Percentiles rank a stretch among this genome's conserved stretches.
Evolutionary conservation across 192 early-diverging fungal species (phyloP).

Genomic region (Backusella australiensis): DNA sequence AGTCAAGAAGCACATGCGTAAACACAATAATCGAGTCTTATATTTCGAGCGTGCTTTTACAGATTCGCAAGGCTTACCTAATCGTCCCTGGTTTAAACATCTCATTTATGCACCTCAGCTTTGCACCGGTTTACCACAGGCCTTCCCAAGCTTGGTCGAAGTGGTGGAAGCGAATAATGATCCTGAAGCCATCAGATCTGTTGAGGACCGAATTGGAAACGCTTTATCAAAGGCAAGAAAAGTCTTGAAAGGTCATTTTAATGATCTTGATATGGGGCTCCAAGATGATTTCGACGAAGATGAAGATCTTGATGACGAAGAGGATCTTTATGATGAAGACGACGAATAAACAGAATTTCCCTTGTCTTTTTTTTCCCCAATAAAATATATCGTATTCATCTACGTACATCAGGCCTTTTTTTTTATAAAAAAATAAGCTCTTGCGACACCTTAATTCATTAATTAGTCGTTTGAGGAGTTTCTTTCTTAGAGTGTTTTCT

Average conservation of each 20-base stretch:
- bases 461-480: background rate
- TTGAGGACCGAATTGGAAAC: background rate
- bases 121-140: slow-evolving; percentile 37
- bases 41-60: slow-evolving; percentile 50
- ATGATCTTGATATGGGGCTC: background rate
- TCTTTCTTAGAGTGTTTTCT: background rate
- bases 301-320: background rate
- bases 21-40: slow-evolving; percentile 43
- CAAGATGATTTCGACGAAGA: background rate
- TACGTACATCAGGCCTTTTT: background rate
- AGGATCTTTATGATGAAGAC: background rate
- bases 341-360: background rate
- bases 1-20: background rate
- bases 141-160: background rate
- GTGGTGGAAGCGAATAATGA: background rate
- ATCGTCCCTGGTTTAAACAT: slow-evolving; percentile 53
- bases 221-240: background rate
- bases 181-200: background rate
- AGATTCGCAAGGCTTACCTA: slow-evolving; percentile 40
- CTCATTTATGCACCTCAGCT: slow-evolving; percentile 46
- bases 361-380: background rate
- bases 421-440: background rate
- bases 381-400: background rate
- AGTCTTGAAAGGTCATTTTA: background rate
- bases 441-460: background rate